phyloP scores from a whole-genome alignment of 1,284 basidiomycete genomes.

The Prillingera fragicola region DNA sequence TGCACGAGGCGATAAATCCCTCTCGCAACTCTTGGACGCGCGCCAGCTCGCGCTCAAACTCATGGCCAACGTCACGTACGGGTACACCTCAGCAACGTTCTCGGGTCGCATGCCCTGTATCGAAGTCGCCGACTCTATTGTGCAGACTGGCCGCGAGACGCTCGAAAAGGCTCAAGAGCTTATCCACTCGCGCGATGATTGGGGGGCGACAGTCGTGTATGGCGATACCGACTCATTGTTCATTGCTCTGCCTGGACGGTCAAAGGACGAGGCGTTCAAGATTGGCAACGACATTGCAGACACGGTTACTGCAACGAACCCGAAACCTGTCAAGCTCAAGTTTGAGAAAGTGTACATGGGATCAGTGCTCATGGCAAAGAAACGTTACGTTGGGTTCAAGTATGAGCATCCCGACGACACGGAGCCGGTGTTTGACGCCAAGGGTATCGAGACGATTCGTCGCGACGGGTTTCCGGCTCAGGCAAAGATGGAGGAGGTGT shows the following conservation, averaged over 20 bases:
- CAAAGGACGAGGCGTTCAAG: constrained; percentile 85
- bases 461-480: constrained; percentile 84
- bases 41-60: constrained; percentile 83
- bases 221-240: constrained; percentile 98
- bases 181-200: constrained; percentile 71
- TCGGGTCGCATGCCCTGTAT: constrained; percentile 98
- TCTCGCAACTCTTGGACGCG: constrained; percentile 72
- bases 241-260: constrained; percentile 78
- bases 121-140: constrained; percentile 95
- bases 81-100: constrained; percentile 87
- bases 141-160: constrained; percentile 91
- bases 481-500: constrained; percentile 80
- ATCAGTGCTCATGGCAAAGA: constrained; percentile 90
- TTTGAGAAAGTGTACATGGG: constrained; percentile 98
- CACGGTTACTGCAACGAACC: constrained; percentile 77
- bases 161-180: constrained; percentile 84
- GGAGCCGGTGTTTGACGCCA: constrained; percentile 85
- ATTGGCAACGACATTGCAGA: constrained; percentile 91
- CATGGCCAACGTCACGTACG: constrained; percentile 82
- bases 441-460: constrained; percentile 94
- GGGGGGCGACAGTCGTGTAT: constrained; percentile 90
- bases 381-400: constrained; percentile 94
- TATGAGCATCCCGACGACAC: constrained; percentile 75
- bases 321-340: constrained; percentile 86
- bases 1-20: constrained; percentile 64